Evolutionary conservation across 2,329 filamentous ascomycete species (phyloP), one percentile per base, ranked within the genome.

Genomic region (Trichoderma sp.): DNA sequence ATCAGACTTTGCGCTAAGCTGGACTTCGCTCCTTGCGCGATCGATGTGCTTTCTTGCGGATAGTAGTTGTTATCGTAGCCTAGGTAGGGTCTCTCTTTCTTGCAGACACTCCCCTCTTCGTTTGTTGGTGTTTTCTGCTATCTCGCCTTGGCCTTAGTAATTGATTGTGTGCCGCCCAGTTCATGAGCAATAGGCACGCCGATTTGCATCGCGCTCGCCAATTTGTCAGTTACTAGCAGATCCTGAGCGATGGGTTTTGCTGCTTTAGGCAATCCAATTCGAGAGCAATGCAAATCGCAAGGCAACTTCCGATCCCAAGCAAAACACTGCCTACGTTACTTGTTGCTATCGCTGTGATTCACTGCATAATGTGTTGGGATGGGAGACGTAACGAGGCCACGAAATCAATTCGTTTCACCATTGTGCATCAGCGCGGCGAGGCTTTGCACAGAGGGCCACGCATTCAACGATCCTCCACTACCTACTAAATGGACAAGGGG

Each of bases 1-100:
- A 47, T 54, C 48, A 54, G 26, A 55, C 59, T 63, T 63, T 63
- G 26, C 48, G 59, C 59, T 63, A 63, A 63, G 28, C 24, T 63
- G 59, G 50, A 63, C 55, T 55, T 41, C 55, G 21, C 26, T 19
- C 50, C 12, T 39, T 39, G 34, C 12, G 34, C 34, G n/a, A 5
- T n/a, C 5, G 26, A 12, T 52, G 41, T n/a, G 50, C 48, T 39
- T 14, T 39, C 34, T 39, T 39, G 34, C 10, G 34, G 34, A 39
- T 39, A 14, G 34, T 14, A 14, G 34, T 14, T 14, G 3, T 39
- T 10, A 39, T 39, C 34, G 34, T 14, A 39, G 30, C 30, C 30
- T 34, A 24, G n/a, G n/a, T n/a, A 5, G 10, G 34, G 10, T 39
- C 21, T 24, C 21, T 24, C 21, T 39, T 39, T 9, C 5, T 14